Evolutionary conservation across 257 asterid species (phyloP).

Genomic region (Solanum gandarillasii): DNA sequence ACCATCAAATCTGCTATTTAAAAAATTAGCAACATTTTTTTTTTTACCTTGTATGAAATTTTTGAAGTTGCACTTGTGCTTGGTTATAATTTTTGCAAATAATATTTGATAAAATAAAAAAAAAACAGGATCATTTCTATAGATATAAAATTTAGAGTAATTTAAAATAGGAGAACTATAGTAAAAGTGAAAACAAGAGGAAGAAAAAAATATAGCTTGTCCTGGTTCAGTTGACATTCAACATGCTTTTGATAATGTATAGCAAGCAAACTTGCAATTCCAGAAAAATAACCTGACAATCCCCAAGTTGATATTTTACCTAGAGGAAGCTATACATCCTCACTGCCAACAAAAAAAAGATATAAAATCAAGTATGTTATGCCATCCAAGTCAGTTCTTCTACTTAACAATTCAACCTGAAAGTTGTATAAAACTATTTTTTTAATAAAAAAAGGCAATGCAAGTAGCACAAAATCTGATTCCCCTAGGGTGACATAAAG

Average conservation of each 20-base stretch:
- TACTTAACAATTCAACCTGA: neutral
- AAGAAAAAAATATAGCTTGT: neutral
- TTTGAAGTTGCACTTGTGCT: neutral
- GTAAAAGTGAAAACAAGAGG: neutral
- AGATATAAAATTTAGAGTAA: neutral
- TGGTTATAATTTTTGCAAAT: neutral
- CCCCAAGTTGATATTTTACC: neutral
- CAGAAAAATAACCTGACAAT: neutral
- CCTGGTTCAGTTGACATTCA: neutral
- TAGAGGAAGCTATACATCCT: neutral
- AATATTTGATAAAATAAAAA: neutral
- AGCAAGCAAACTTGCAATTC: neutral
- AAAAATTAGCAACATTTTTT: too few relatives aligned
- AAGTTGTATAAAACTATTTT: neutral
- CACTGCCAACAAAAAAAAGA: neutral
- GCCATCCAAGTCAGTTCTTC: neutral
- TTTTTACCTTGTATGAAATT: neutral
- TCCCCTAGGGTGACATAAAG: neutral
- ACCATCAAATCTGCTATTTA: neutral
- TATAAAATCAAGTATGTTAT: neutral
- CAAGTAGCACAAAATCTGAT: neutral
- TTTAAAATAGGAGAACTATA: neutral
- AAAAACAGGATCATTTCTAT: neutral
- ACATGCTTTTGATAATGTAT: neutral
- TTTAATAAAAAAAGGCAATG: neutral